Conservation (phyloP, 305 asterid genomes). For the Fraxinus xanthoxyloides region DNA sequence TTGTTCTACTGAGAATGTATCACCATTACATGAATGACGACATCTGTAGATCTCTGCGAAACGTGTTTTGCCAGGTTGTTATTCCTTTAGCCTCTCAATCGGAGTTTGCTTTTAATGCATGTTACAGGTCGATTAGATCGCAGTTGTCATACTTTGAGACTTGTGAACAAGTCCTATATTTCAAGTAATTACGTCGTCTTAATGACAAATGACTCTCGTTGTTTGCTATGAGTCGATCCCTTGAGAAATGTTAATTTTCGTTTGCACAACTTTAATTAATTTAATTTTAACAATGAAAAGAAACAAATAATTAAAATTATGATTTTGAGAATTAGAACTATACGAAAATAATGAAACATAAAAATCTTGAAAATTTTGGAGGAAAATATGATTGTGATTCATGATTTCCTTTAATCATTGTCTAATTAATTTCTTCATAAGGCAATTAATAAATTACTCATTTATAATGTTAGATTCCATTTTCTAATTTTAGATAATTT, state of each 20-base stretch:
- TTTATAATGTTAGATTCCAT: neutral
- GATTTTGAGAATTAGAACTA: neutral
- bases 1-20: neutral
- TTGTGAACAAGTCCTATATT: neutral
- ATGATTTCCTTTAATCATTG: neutral
- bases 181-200: neutral
- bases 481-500: neutral
- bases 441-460: neutral
- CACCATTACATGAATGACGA: neutral
- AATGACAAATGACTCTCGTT: neutral
- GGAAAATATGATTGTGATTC: neutral
- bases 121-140: neutral
- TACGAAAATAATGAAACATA: neutral
- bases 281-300: too few relatives aligned
- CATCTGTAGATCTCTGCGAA: neutral
- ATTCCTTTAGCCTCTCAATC: neutral
- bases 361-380: neutral
- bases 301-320: too few relatives aligned
- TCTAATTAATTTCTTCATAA: neutral
- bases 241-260: neutral
- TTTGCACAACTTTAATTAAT: neutral
- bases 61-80: neutral
- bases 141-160: neutral
- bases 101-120: neutral
- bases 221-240: neutral